These are phyloP conservation scores for Narthecium ossifragum DNA, from an alignment of 106 monocot species.

Conservation along the genomic window DNA sequence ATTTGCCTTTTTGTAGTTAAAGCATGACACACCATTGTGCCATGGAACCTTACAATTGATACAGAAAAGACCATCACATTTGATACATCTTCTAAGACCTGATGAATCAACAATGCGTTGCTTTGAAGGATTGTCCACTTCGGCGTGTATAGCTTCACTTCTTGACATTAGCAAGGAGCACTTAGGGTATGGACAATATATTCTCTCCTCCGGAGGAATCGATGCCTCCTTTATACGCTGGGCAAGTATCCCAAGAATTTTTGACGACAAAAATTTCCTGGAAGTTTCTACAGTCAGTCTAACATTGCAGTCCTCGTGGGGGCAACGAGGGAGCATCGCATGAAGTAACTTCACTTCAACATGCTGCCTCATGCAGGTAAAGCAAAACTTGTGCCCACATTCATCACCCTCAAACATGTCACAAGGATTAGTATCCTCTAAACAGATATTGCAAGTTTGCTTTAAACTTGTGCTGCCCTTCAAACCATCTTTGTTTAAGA, in stretches of 20 bases:
- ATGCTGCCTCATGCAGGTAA: constrained; percentile 88
- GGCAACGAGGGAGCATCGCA: constrained; percentile 69
- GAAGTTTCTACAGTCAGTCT: constrained; percentile 52
- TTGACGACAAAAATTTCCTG: constrained; percentile 45
- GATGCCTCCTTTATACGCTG: constrained; percentile 69
- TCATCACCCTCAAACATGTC: constrained; percentile 48
- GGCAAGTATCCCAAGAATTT: constrained; percentile 43
- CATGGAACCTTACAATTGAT: constrained; percentile 77
- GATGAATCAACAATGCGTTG: constrained; percentile 8
- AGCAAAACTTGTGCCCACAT: constrained; percentile 75
- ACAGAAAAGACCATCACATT: constrained; percentile 64
- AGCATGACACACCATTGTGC: constrained; percentile 66
- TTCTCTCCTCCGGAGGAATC: constrained; percentile 62
- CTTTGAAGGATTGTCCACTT: constrained; percentile 34
- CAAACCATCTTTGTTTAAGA: constrained; percentile 18
- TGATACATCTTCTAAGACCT: constrained; percentile 63
- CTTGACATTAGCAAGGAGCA: constrained; percentile 88
- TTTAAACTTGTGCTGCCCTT: constrained; percentile 10
- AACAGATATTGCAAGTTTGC: constrained; percentile 73
- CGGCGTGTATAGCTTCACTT: constrained; percentile 30
- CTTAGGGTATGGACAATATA: constrained; percentile 87
- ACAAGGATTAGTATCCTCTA: constrained; percentile 50
- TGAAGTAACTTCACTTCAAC: constrained; percentile 76
- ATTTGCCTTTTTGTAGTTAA: constrained; percentile 45
- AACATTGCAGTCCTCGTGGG: constrained; percentile 63